A percentile compares a stretch with the other conserved stretches of the same genome.
These are phyloP conservation scores for Peronospora farinosa DNA, from an alignment of 352 stramenopile species.

Conservation along the genomic window DNA sequence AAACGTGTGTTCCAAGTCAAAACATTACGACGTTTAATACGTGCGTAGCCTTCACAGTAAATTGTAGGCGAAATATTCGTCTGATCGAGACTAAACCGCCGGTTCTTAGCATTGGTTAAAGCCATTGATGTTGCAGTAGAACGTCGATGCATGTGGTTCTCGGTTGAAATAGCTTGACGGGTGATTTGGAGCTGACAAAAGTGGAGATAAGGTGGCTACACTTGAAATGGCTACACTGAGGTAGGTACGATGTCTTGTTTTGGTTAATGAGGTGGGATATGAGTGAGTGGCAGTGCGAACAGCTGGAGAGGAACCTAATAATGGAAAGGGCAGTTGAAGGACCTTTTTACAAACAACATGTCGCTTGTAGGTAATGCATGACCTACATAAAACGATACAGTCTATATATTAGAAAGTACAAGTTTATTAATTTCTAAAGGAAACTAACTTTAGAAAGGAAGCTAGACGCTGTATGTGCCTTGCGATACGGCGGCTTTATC, in stretches of 20 bases:
- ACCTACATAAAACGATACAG: too few species aligned
- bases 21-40: constrained; percentile 49
- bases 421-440: too few species aligned
- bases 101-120: constrained; percentile 9
- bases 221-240: constrained; percentile 3
- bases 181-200: constrained; percentile 10
- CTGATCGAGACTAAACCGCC: constrained; percentile 29
- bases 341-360: too few species aligned
- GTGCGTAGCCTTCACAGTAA: constrained; percentile 55
- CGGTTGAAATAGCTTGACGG: constrained; percentile 1
- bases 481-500: too few species aligned
- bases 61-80: constrained; percentile 9
- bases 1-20: constrained; percentile 62
- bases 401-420: too few species aligned
- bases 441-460: too few species aligned
- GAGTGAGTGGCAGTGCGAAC: too few species aligned
- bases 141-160: constrained; percentile 8
- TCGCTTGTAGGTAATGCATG: too few species aligned
- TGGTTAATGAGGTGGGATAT: constrained; percentile 10
- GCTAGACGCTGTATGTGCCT: too few species aligned
- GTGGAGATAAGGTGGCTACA: neutral
- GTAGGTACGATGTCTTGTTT: constrained; percentile 6
- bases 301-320: too few species aligned
- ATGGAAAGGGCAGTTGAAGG: too few species aligned
- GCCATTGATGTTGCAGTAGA: constrained; percentile 3